Conservation (phyloP, 352 stramenopile genomes). For the Globisporangium nodosum region DNA sequence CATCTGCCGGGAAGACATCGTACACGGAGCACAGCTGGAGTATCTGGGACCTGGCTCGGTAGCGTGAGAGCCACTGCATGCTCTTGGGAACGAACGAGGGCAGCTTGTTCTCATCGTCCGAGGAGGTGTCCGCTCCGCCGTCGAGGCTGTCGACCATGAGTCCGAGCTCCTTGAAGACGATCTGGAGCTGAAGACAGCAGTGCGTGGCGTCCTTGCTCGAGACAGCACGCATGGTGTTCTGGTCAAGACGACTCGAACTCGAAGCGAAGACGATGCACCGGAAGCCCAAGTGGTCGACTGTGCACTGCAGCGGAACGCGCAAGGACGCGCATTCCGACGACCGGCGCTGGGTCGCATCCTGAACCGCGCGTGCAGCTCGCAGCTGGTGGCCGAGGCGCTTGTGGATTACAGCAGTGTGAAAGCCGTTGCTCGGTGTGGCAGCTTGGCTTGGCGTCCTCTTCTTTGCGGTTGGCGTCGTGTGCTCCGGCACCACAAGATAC, state of each 20-base stretch:
- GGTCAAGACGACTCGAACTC: background rate
- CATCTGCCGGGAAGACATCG: constrained; percentile 28
- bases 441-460: constrained; percentile 1
- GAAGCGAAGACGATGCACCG: constrained; percentile 43
- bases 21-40: constrained; percentile 25
- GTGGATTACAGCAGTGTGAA: constrained; percentile 13
- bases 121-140: background rate
- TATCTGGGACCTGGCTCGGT: background rate
- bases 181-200: constrained; percentile 11
- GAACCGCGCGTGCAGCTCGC: constrained; percentile 29
- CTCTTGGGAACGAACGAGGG: constrained; percentile 2
- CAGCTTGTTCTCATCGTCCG: background rate
- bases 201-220: background rate
- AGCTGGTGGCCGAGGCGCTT: constrained; percentile 49
- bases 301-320: constrained; percentile 50
- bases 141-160: constrained; percentile 30
- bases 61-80: constrained; percentile 8
- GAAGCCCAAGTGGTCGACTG: constrained; percentile 54
- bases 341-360: constrained; percentile 16
- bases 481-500: constrained; percentile 5
- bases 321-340: constrained; percentile 1
- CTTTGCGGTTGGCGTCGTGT: background rate
- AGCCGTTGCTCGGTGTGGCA: background rate
- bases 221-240: background rate
- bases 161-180: constrained; percentile 22